Evolutionary conservation across 495 filamentous ascomycete genomes (phyloP), one percentile per base, ranked within the genome.

Genomic region (Penicillium canariense): DNA sequence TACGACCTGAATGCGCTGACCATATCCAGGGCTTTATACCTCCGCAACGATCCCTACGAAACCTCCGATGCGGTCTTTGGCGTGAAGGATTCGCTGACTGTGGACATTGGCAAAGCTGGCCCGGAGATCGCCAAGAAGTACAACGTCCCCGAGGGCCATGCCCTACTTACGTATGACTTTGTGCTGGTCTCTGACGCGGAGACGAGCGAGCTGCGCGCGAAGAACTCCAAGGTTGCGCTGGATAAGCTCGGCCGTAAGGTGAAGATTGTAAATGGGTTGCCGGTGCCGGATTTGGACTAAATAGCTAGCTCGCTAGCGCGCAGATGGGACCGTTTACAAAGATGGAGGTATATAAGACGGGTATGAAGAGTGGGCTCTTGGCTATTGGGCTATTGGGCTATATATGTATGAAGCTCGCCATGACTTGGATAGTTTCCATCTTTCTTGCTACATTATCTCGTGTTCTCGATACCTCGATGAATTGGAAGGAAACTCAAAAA

Each of bases 61-160:
- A 90, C 85, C 2, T 90, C 88, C 0, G 92, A 97, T 64, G 89
- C 91, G 0, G 92, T 96, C 34, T 96, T 96, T 57, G 92, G 93
- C 18, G 92, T 96, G 45, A 96, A 97, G 68, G 77, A 89, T 65
- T 89, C 86, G 7, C 75, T 96, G 8, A 75, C 93, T 17, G 78
- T 96, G 12, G 88, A 91, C 48, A 73, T 92, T 8, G 80, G 76
- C 7, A 82, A 79, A 28, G 87, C 85, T 6, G 81, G 84, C 32
- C 73, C 80, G 3, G 82, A 81, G 46, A 74, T 83, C 27, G 80
- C 84, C 9, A 69, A 78, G 54, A 75, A 85, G 60, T 83, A 87
- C 55, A 75, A 68, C 15, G 77, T 87, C 7, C 54, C 72, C 14
- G 72, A 80, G 48, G 84, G 77, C 25, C 74, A 77, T 36, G 76